Evolutionary conservation across 192 early-diverging fungal species (phyloP), one percentile per base, ranked within the genome.

Genomic region (Backusella sp.): DNA sequence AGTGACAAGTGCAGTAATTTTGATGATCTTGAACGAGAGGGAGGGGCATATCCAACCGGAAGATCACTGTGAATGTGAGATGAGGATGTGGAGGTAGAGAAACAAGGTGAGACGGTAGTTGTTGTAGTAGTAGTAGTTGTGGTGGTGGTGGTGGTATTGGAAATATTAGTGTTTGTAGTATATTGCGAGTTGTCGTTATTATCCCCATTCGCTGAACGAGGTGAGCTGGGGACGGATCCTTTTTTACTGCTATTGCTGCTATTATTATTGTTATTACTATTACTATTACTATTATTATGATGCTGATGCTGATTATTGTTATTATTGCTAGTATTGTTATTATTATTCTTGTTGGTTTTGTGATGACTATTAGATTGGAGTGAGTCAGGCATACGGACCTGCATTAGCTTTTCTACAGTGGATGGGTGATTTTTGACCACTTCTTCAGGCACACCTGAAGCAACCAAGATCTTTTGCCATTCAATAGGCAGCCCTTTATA

Each of bases 401-500:
- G 86, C 84, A 87, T 83, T 14, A 87, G 68, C 52, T 83, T 82
- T 53, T 76, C 72, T 0, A 87, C 79, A 36, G 86, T 82, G 62
- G 84, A 78, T 17, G 86, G 86, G 41, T 86, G 82, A 21, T 79
- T 69, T 19, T 80, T 81, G 12, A 88, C 75, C 1, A 82, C 82
- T 53, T 88, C 82, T 66, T 89, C 84, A 34, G 73, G 78, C 35
- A 89, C 81, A 7, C 86, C 83, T 6, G 83, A 83, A 6, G 77
- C 75, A 23, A 86, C 72, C 12, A 87, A 68, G 11, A 84, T 78
- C 5, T 77, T 74, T 53, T 79, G 83, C 88, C 86, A 87, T 44
- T 86, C 83, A 17, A 70, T 70, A 23, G 88, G 88, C 39, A 89
- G 37, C 2, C 86, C 88, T 82, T 84, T 70, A 32, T 66, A 85